Conservation (phyloP, 306 rosid genomes). For the Quercus berberidifolia region DNA sequence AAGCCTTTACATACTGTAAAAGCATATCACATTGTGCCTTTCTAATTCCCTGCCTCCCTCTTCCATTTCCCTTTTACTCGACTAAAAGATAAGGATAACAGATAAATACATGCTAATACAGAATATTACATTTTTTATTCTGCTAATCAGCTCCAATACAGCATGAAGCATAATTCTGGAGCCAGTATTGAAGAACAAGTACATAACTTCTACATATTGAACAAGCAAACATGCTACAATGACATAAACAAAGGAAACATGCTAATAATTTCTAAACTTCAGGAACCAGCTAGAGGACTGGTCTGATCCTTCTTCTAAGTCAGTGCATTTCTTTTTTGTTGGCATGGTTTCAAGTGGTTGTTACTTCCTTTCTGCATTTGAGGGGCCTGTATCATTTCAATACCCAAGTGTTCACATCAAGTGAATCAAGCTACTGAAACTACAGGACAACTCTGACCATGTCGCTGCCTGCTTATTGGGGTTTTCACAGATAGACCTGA, state of each 20-base stretch:
- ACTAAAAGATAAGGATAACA: background rate
- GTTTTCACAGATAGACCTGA: too few relatives aligned
- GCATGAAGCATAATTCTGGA: background rate
- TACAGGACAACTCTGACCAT: too few relatives aligned
- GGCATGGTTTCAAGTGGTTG: background rate
- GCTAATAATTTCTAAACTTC: background rate
- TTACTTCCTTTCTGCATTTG: background rate
- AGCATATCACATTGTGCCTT: background rate
- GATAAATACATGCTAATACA: background rate
- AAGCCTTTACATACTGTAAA: background rate
- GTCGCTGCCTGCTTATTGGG: too few relatives aligned
- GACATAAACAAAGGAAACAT: background rate
- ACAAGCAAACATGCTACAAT: background rate
- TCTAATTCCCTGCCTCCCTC: background rate
- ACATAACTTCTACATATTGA: background rate
- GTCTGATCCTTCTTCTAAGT: constrained; percentile 1
- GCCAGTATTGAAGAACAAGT: background rate
- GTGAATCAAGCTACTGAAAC: constrained; percentile 51
- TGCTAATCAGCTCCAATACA: background rate
- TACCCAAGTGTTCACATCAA: background rate
- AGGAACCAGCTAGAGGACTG: background rate
- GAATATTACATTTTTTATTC: background rate
- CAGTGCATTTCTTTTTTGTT: background rate
- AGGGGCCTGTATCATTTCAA: background rate
- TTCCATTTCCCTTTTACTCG: background rate